Evolutionary conservation across 352 stramenopile genomes (phyloP).

Genomic region (Phytophthora agathidicida): DNA sequence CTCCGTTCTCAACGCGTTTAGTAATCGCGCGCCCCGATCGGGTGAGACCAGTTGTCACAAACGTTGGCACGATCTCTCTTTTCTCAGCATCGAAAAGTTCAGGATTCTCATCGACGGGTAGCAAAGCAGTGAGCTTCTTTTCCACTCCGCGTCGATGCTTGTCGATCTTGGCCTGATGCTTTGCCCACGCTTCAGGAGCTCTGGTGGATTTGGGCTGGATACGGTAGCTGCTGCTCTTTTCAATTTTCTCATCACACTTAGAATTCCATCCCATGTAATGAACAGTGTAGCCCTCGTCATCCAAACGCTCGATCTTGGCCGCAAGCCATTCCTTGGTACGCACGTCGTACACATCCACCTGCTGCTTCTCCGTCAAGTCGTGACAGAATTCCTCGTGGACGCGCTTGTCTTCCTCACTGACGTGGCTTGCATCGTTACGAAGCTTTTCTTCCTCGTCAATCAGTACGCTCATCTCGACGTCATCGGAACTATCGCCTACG

Average conservation of each 20-base stretch:
- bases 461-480: slow-evolving; percentile 37
- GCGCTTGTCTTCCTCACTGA: slow-evolving; percentile 25
- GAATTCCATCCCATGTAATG: slow-evolving; percentile 79
- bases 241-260: slow-evolving; percentile 58
- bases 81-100: slow-evolving; percentile 11
- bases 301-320: slow-evolving; percentile 51
- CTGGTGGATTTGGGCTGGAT: slow-evolving; percentile 50
- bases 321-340: slow-evolving; percentile 60
- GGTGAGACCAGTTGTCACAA: slow-evolving; percentile 67
- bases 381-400: slow-evolving; percentile 37
- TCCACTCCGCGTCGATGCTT: slow-evolving; percentile 39
- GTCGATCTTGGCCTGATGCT: slow-evolving; percentile 49
- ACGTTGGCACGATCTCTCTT: slow-evolving; percentile 36
- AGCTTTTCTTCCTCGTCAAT: slow-evolving; percentile 25
- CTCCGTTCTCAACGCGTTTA: slow-evolving; percentile 53
- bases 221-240: slow-evolving; percentile 27
- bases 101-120: slow-evolving; percentile 2
- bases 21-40: slow-evolving; percentile 74
- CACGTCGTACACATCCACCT: slow-evolving; percentile 69
- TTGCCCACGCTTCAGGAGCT: slow-evolving; percentile 43
- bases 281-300: slow-evolving; percentile 42
- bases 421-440: slow-evolving; percentile 8
- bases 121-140: slow-evolving; percentile 22
- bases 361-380: slow-evolving; percentile 37
- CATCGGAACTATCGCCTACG: slow-evolving; percentile 37